Percentiles rank a stretch among this genome's conserved stretches.
These are phyloP conservation scores for Ammopiptanthus mongolicus DNA, from an alignment of 306 rosid genomes.

Conservation along the genomic window DNA sequence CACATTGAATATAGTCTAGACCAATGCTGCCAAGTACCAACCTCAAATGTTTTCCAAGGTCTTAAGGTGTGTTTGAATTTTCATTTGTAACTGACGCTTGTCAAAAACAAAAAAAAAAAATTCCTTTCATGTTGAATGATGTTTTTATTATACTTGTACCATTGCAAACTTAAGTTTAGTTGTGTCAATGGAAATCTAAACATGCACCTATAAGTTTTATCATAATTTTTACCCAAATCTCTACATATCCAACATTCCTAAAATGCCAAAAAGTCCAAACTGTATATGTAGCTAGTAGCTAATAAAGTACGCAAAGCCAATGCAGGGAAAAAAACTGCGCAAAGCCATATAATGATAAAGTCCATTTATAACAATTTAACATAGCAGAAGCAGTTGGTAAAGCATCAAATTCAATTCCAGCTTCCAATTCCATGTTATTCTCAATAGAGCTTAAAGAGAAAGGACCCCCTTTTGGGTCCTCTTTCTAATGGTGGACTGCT, in stretches of 20 bases:
- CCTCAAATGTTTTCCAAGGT: no score
- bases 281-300: not conserved
- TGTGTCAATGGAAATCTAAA: no score
- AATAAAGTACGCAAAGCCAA: not conserved
- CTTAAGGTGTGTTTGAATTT: no score
- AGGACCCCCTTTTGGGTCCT: conserved; percentile 1
- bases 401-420: not conserved
- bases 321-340: not conserved
- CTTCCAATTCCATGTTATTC: conserved; percentile 3
- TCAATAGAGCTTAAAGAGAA: conserved; percentile 6
- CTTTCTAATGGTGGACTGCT: conserved; percentile 4
- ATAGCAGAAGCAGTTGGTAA: conserved; percentile 2
- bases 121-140: no score
- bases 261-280: conserved; percentile 8
- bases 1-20: no score
- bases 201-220: no score
- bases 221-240: not conserved
- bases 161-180: no score
- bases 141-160: no score
- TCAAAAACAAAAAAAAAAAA: no score
- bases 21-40: no score
- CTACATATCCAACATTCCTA: not conserved
- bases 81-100: no score
- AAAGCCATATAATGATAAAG: not conserved
- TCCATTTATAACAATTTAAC: conserved; percentile 2